Conservation (phyloP, 2,329 filamentous ascomycete genomes). For the Colletotrichum magnum region DNA sequence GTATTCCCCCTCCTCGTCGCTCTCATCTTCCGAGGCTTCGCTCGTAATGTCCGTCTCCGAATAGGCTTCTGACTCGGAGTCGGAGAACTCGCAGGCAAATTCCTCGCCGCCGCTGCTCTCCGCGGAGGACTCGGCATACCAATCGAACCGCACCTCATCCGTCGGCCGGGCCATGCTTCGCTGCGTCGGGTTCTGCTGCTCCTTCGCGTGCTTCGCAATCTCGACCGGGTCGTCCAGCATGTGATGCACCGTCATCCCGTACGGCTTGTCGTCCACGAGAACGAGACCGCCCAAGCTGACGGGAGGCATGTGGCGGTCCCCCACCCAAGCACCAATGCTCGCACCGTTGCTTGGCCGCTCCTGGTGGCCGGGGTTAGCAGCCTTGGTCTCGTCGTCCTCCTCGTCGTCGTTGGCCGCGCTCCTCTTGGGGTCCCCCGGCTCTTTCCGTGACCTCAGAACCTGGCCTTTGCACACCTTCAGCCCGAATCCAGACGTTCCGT, state of each 20-base stretch:
- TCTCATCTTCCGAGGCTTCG: conserved; percentile 61
- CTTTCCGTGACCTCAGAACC: conserved; percentile 72
- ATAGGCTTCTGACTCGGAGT: conserved; percentile 69
- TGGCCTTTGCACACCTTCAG: conserved; percentile 81
- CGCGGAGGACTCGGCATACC: conserved; percentile 58
- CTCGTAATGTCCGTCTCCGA: conserved; percentile 68
- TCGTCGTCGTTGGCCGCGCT: conserved; percentile 57
- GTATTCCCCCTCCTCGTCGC: conserved; percentile 66
- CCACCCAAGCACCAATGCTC: conserved; percentile 92
- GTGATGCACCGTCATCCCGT: conserved; percentile 97
- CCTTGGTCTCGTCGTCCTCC: conserved; percentile 55
- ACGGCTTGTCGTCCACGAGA: conserved; percentile 85
- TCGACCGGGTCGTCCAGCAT: conserved; percentile 83
- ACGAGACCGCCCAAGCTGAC: conserved; percentile 93
- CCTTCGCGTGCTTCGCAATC: conserved; percentile 42
- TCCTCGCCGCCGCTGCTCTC: conserved; percentile 66
- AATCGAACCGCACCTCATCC: conserved; percentile 53
- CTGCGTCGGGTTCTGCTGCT: conserved; percentile 42
- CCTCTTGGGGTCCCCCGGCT: conserved; percentile 46
- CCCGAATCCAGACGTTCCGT: conserved; percentile 72
- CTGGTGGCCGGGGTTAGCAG: conserved; percentile 83
- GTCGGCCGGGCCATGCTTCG: conserved; percentile 57
- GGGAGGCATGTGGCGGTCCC: conserved; percentile 87
- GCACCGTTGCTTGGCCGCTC: conserved; percentile 85
- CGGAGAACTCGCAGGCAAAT: conserved; percentile 73